These are phyloP conservation scores for Bolboschoenoplectus hybrid DNA, from an alignment of 202 grass and related monocot species.

Conservation along the genomic window DNA sequence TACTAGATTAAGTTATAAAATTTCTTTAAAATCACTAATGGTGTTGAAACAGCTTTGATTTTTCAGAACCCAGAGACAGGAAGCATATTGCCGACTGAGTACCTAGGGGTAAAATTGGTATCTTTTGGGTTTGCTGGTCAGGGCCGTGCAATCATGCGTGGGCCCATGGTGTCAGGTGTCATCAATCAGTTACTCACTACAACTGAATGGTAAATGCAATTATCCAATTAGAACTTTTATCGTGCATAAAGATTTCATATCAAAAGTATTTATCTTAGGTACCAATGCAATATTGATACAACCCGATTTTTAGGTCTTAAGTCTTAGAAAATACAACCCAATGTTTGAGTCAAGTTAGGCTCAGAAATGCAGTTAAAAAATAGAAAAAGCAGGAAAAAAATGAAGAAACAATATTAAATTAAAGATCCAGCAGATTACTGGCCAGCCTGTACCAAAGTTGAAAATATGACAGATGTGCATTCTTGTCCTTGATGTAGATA, in stretches of 20 bases:
- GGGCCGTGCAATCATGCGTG: constrained; percentile 94
- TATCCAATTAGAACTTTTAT: constrained; percentile 4
- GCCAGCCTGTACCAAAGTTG: background rate
- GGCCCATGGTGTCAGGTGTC: constrained; percentile 98
- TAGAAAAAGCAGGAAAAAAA: background rate
- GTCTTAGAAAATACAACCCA: background rate
- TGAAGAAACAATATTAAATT: background rate
- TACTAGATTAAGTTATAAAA: constrained; percentile 54
- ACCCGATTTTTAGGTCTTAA: background rate
- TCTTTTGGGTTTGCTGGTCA: constrained; percentile 98
- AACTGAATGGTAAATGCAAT: constrained; percentile 73
- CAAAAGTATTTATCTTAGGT: background rate
- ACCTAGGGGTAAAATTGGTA: constrained; percentile 91
- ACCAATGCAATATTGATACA: background rate
- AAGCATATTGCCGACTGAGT: constrained; percentile 81
- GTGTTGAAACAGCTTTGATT: constrained; percentile 78
- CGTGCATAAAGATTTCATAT: background rate
- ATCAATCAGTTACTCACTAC: constrained; percentile 93
- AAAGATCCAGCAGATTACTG: constrained; percentile 3
- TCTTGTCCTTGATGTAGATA: constrained; percentile 3
- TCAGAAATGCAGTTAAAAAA: background rate
- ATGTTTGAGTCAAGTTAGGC: constrained; percentile 18
- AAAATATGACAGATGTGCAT: background rate
- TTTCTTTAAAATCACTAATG: constrained; percentile 47
- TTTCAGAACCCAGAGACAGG: constrained; percentile 94